Conservation (phyloP, 1,139 yeast species). For the Hemisphaericaspora xylanilytica region DNA sequence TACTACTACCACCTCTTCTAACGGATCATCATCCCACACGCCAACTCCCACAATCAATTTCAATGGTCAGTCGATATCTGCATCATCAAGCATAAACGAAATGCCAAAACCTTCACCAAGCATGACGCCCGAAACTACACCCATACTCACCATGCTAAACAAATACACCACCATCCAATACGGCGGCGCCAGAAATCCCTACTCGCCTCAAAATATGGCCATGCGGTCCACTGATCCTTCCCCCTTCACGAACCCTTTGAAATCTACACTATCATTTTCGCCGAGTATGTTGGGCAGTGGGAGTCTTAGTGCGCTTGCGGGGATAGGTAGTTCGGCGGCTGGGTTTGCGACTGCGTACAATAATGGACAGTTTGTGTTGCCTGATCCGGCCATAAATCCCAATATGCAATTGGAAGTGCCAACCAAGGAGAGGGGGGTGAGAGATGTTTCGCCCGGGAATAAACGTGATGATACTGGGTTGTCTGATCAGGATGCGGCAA, state of each 20-base stretch:
- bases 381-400: slow-evolving; percentile 39
- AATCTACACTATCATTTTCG: slow-evolving; percentile 14
- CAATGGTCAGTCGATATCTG: slow-evolving; percentile 2
- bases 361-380: slow-evolving; percentile 28
- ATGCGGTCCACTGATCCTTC: slow-evolving; percentile 22
- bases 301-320: not conserved
- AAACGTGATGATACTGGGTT: slow-evolving; percentile 9
- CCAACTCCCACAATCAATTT: slow-evolving; percentile 5
- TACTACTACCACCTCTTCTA: not conserved
- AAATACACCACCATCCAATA: slow-evolving; percentile 16
- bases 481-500: slow-evolving; percentile 33
- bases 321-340: slow-evolving; percentile 4
- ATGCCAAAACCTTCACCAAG: slow-evolving; percentile 40
- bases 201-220: slow-evolving; percentile 15
- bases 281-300: slow-evolving; percentile 6
- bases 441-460: too few relatives aligned
- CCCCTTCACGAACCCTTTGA: slow-evolving; percentile 25
- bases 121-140: slow-evolving; percentile 45
- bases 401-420: slow-evolving; percentile 21
- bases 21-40: slow-evolving; percentile 5
- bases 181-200: slow-evolving; percentile 8
- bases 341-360: slow-evolving; percentile 3
- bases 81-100: slow-evolving; percentile 8
- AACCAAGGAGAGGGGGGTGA: slow-evolving; percentile 30
- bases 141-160: slow-evolving; percentile 30